Conservation (phyloP, 257 asterid genomes). For the Gentiana straminea region DNA sequence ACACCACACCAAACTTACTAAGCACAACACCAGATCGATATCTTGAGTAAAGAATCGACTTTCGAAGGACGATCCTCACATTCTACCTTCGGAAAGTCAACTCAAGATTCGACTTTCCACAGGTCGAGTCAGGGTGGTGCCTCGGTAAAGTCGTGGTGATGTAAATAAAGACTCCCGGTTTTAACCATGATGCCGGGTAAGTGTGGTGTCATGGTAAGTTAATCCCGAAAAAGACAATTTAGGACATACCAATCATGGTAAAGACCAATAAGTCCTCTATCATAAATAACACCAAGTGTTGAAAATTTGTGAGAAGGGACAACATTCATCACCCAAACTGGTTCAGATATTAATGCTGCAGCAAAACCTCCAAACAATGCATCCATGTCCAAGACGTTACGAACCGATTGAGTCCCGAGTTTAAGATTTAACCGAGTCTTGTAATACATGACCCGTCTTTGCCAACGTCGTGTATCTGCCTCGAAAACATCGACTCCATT, state of each 20-base stretch:
- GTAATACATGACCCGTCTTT: constrained; percentile 64
- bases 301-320: constrained; percentile 71
- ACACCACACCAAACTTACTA: too few relatives aligned
- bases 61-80: too few relatives aligned
- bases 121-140: too few relatives aligned
- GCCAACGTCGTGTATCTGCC: constrained; percentile 81
- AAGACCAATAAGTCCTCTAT: constrained; percentile 87
- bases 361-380: constrained; percentile 98
- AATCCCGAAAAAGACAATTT: background rate
- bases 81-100: too few relatives aligned
- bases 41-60: too few relatives aligned
- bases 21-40: too few relatives aligned
- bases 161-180: too few relatives aligned
- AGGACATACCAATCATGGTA: constrained; percentile 86
- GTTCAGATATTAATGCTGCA: constrained; percentile 61
- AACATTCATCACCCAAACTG: constrained; percentile 98
- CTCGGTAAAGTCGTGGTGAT: too few relatives aligned
- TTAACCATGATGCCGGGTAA: too few relatives aligned
- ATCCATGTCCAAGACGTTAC: constrained; percentile 98
- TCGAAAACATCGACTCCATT: constrained; percentile 73
- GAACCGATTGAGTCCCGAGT: constrained; percentile 68
- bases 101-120: too few relatives aligned
- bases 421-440: constrained; percentile 60
- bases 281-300: constrained; percentile 78
- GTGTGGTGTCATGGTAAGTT: too few relatives aligned